phyloP scores from a whole-genome alignment of 768 basidiomycete genomes.

The Hydnomerulius pinastri region DNA sequence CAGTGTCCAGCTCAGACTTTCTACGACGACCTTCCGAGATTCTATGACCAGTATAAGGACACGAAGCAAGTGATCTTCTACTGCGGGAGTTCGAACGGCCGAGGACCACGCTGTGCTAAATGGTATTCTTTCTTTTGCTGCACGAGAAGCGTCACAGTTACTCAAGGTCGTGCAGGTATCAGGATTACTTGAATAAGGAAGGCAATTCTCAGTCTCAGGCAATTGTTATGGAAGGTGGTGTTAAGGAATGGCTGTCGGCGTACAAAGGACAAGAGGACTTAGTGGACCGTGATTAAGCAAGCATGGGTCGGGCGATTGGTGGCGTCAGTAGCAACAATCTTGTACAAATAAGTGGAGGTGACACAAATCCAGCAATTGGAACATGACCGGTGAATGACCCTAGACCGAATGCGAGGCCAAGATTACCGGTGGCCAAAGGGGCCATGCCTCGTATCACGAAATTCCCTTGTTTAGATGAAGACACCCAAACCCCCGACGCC shows the following conservation, averaged over 20 bases:
- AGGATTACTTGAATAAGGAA: slow-evolving; percentile 44
- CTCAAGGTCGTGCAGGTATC: slow-evolving; percentile 41
- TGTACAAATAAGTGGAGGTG: too few species aligned
- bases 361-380: too few species aligned
- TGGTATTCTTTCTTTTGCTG: slow-evolving; percentile 38
- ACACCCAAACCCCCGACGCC: not conserved
- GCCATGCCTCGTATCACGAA: not conserved
- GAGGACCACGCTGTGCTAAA: slow-evolving; percentile 55
- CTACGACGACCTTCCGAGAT: slow-evolving; percentile 42
- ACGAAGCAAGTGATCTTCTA: slow-evolving; percentile 53
- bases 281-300: slow-evolving; percentile 22
- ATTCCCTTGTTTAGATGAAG: too few species aligned
- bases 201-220: slow-evolving; percentile 38
- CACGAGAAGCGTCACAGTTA: not conserved
- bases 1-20: slow-evolving; percentile 54
- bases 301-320: too few species aligned
- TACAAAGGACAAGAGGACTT: slow-evolving; percentile 32
- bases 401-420: too few species aligned
- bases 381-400: too few species aligned
- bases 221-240: slow-evolving; percentile 45
- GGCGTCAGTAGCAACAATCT: too few species aligned
- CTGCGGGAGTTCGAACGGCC: slow-evolving; percentile 51
- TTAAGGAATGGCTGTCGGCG: slow-evolving; percentile 38
- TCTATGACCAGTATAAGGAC: slow-evolving; percentile 43
- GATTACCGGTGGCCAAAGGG: too few species aligned